Evolutionary conservation across 768 basidiomycete species (phyloP).

Genomic region (Calocera viscosa): DNA sequence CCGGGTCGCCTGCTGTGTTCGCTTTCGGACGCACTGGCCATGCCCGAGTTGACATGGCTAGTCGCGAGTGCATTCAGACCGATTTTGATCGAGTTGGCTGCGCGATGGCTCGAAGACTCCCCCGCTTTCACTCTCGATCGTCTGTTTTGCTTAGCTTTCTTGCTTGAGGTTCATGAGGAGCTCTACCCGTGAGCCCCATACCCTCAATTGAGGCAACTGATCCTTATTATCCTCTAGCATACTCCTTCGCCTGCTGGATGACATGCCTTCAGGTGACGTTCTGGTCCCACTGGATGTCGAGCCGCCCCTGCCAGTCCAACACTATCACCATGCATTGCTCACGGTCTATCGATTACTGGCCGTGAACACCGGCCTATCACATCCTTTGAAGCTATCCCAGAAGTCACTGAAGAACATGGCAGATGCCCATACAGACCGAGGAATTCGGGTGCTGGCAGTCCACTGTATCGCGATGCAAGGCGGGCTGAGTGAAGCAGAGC

Average conservation of each 20-base stretch:
- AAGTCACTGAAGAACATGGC: slow-evolving; percentile 35
- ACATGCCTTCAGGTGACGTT: slow-evolving; percentile 28
- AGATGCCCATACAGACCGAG: slow-evolving; percentile 44
- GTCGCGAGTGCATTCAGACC: slow-evolving; percentile 63
- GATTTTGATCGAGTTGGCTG: slow-evolving; percentile 63
- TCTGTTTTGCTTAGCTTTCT: slow-evolving; percentile 24
- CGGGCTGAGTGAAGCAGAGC: slow-evolving; percentile 66
- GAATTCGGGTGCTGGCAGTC: slow-evolving; percentile 56
- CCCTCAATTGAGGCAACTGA: slow-evolving; percentile 12
- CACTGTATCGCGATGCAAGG: slow-evolving; percentile 64
- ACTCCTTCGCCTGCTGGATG: slow-evolving; percentile 12
- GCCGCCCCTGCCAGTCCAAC: slow-evolving; percentile 29
- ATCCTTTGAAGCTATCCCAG: slow-evolving; percentile 47
- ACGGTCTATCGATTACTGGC: slow-evolving; percentile 71
- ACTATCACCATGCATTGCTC: slow-evolving; percentile 57
- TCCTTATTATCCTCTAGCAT: neutral
- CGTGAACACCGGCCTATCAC: slow-evolving; percentile 57
- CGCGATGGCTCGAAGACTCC: slow-evolving; percentile 57
- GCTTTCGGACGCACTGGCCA: slow-evolving; percentile 48
- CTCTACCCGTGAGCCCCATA: slow-evolving; percentile 48
- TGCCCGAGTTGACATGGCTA: slow-evolving; percentile 48
- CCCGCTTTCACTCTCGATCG: slow-evolving; percentile 32
- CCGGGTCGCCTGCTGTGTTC: slow-evolving; percentile 32
- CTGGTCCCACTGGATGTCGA: slow-evolving; percentile 43
- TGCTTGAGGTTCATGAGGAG: slow-evolving; percentile 29